Conservation (phyloP, 495 filamentous ascomycete species). For the Penicillium salamii region DNA sequence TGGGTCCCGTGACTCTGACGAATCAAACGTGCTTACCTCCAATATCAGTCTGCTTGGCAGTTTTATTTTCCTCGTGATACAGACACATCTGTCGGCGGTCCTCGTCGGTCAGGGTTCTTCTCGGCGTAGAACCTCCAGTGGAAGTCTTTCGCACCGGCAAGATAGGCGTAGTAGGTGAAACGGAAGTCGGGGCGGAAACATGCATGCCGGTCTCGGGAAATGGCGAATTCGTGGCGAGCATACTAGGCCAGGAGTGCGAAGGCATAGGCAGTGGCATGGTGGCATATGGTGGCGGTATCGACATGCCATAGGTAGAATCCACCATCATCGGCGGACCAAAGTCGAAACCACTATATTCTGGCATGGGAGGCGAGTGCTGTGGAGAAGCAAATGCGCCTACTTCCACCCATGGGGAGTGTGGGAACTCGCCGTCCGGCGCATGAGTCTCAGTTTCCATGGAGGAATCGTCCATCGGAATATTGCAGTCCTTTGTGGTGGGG, state of each 20-base stretch:
- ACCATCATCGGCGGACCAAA: slow-evolving; percentile 38
- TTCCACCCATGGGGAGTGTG: slow-evolving; percentile 53
- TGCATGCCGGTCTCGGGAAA: slow-evolving; percentile 32
- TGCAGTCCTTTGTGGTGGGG: not conserved
- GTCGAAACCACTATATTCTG: slow-evolving; percentile 41
- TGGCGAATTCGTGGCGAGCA: slow-evolving; percentile 49
- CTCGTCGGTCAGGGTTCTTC: slow-evolving; percentile 89
- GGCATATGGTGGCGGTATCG: slow-evolving; percentile 46
- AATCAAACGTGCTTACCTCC: slow-evolving; percentile 69
- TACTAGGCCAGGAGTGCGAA: slow-evolving; percentile 69
- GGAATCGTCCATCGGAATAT: slow-evolving; percentile 21
- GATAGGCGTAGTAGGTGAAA: slow-evolving; percentile 46
- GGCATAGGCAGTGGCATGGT: slow-evolving; percentile 62
- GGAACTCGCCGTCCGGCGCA: slow-evolving; percentile 45
- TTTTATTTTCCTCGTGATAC: slow-evolving; percentile 91
- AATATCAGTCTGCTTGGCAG: slow-evolving; percentile 97
- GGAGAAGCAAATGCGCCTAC: slow-evolving; percentile 43
- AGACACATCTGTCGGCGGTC: slow-evolving; percentile 92
- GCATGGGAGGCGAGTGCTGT: slow-evolving; percentile 44
- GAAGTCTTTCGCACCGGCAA: slow-evolving; percentile 51
- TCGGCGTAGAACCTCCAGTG: slow-evolving; percentile 60
- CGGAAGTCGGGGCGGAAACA: slow-evolving; percentile 53
- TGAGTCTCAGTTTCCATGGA: slow-evolving; percentile 46
- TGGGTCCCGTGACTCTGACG: slow-evolving; percentile 21
- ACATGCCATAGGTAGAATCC: slow-evolving; percentile 42